Evolutionary conservation across 306 rosid species (phyloP), one percentile per base, ranked within the genome.

Genomic region (Senna siamea): DNA sequence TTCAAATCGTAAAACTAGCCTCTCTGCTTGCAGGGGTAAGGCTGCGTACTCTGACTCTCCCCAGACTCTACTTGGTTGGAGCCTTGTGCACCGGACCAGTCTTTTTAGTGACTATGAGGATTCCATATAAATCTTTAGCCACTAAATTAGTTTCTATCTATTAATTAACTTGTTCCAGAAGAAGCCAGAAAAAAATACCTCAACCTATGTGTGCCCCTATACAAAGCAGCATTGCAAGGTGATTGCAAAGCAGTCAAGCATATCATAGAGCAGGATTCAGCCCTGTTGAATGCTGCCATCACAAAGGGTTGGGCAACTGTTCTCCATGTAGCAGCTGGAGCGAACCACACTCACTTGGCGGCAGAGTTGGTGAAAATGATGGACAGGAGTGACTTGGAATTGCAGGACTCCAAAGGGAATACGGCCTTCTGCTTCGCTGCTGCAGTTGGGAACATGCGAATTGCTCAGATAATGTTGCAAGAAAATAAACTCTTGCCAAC

Each of bases 381-480:
- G 81, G 0, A 17, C 1, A 23, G 0, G 2, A 10, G 32, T 7
- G 57, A 72, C 23, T 62, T 83, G 58, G 84, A 72, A 7, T 5
- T 79, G 60, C 74, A 76, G 40, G 87, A 83, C 2, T 0, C 0
- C 0, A 52, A 44, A 12, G 71, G 44, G 0, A 83, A 79, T 74
- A 83, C 87, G 0, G 82, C 87, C 13, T 76, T 83, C 52, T 83
- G 84, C 22, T 79, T 76, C 13, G 82, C 87, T 19, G 82, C 84
- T 0, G 81, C 79, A 0, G 74, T 41, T 7, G 84, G 87, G 14
- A 79, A 79, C 35, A 72, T 73, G 28, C n/a, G 6, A 5, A 61
- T 83, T 40, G 79, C 79, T 40, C 56, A 76, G 70, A 69, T 80
- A 28, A 60, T 83, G 87, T 0, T 18, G 14, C 17, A 3, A 1